Base-by-base conservation (phyloP, 192 early-diverging fungal species). In the Allomyces macrogynus region DNA sequence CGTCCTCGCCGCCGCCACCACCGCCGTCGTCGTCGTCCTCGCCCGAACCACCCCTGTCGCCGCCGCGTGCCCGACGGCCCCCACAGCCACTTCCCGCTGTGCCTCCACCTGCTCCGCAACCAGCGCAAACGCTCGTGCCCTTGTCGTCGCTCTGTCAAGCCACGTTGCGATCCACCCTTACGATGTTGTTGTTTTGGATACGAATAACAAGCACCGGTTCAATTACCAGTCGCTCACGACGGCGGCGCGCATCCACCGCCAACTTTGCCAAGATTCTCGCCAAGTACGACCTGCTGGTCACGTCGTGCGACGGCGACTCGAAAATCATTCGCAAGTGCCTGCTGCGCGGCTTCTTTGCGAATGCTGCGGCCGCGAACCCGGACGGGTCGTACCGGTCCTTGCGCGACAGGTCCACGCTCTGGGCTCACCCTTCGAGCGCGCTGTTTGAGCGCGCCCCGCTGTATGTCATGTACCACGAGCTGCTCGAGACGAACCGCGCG, bases 391-490 rank as follows among this genome's bases (percentile, higher is more conserved):
- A 78, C 63, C 25, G 23, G 18, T 77, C 76, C 16, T 62, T 82
- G 10, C 69, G 76, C 23, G 75, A 76, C 42, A 62, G 67, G 23
- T 70, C 69, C 26, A 24, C 43, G 24, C 24, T 32, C 27, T 57
- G 57, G 43, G 43, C 43, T 43, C 64, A 64, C 57, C 64, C 64
- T 12, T 24, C 32, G 24, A 26, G 24, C 4, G 64, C 57, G n/a
- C 68, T 80, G 24, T 74, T 68, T 61, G 66, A 73, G 32, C 61
- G 76, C 24, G 68, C 74, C 12, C 80, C 80, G 24, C 32, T 32
- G 40, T 82, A 74, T 68, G 70, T 82, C 18, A 66, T 80, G 0
- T 82, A 73, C 66, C 70, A 77, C 49, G 76, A 78, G 49, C 16
- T 57, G 16, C 16, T 57, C 16, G 49, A 57, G 12, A 57, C 49